Evolutionary conservation across 805 yeast species (phyloP).

Genomic region (Blastobotrys chiropterorum): DNA sequence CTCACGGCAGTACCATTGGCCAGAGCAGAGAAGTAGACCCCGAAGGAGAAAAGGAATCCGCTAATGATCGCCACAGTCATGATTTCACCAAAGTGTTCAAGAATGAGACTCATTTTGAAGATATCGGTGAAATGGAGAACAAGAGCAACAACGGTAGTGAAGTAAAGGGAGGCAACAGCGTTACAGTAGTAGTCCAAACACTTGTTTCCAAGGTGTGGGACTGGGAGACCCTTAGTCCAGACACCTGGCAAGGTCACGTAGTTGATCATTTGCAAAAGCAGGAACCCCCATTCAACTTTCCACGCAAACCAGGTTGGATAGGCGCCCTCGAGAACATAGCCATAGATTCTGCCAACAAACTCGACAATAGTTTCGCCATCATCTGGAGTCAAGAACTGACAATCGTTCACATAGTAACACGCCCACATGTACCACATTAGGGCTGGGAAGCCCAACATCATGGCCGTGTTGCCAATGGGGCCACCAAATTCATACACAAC

Average conservation of each 20-base stretch:
- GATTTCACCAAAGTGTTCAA: slow-evolving; percentile 82
- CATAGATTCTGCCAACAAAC: slow-evolving; percentile 44
- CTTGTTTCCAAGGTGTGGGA: slow-evolving; percentile 68
- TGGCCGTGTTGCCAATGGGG: slow-evolving; percentile 77
- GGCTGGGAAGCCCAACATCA: slow-evolving; percentile 89
- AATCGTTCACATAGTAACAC: slow-evolving; percentile 72
- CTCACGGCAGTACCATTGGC: slow-evolving; percentile 71
- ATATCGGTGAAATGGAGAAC: slow-evolving; percentile 66
- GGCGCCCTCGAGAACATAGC: slow-evolving; percentile 37
- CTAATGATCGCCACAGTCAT: slow-evolving; percentile 85
- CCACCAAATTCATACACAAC: slow-evolving; percentile 83
- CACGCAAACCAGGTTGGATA: slow-evolving; percentile 48
- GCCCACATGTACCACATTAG: slow-evolving; percentile 98
- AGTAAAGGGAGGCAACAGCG: slow-evolving; percentile 80
- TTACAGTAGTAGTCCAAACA: slow-evolving; percentile 92
- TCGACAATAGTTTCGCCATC: slow-evolving; percentile 42
- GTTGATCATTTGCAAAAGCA: slow-evolving; percentile 61
- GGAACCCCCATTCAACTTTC: slow-evolving; percentile 64
- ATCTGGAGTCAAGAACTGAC: slow-evolving; percentile 63
- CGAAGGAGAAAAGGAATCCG: slow-evolving; percentile 66
- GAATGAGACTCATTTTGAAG: slow-evolving; percentile 64
- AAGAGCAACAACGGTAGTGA: slow-evolving; percentile 51
- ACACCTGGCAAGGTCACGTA: slow-evolving; percentile 87
- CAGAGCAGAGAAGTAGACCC: slow-evolving; percentile 63
- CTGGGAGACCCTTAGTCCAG: slow-evolving; percentile 92